phyloP scores from a whole-genome alignment of 108 stramenopile genomes.

The Nitzschia sp. region DNA sequence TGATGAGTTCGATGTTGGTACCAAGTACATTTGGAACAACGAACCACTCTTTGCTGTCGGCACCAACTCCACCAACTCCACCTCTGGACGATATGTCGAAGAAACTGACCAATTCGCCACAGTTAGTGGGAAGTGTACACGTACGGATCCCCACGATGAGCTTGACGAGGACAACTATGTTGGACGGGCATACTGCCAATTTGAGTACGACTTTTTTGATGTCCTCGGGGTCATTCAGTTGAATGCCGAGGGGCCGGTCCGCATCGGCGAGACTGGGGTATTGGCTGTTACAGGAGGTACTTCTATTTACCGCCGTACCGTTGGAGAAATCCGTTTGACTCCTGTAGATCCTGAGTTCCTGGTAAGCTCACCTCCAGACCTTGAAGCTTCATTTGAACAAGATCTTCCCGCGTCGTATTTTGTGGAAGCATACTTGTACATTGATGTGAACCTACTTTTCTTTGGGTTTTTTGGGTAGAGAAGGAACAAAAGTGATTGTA shows the following conservation, averaged over 20 bases:
- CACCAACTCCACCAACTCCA: background rate
- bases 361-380: background rate
- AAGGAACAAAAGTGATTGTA: no score
- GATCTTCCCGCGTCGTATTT: conserved; percentile 29
- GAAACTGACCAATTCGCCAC: conserved; percentile 16
- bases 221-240: conserved; percentile 3
- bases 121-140: conserved; percentile 25
- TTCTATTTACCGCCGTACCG: conserved; percentile 20
- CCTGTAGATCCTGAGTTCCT: conserved; percentile 13
- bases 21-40: conserved; percentile 22
- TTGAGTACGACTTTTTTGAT: conserved; percentile 19
- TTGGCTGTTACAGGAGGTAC: conserved; percentile 37
- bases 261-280: conserved; percentile 5
- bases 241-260: conserved; percentile 20
- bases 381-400: background rate
- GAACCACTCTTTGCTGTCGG: conserved; percentile 22
- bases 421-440: conserved; percentile 22
- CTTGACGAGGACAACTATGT: conserved; percentile 13
- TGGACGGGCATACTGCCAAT: conserved; percentile 33
- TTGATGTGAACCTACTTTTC: conserved; percentile 6
- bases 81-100: conserved; percentile 7
- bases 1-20: conserved; percentile 22
- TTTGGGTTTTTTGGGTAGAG: no score
- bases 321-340: conserved; percentile 23
- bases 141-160: conserved; percentile 24